These are phyloP conservation scores for Pterulicium gracile DNA, from an alignment of 1,284 basidiomycete genomes.

Conservation along the genomic window DNA sequence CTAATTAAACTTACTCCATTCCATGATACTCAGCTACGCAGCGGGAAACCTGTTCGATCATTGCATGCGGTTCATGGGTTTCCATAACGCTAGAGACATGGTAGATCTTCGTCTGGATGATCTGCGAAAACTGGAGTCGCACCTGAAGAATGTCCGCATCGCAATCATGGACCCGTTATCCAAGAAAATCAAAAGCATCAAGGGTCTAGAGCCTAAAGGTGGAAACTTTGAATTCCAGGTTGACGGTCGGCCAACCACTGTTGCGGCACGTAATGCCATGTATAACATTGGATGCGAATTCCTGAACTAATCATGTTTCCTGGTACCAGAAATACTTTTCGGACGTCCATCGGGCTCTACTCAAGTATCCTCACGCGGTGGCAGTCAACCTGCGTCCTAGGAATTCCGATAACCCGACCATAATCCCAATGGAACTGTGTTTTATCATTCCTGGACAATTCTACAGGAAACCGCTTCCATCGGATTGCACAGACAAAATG, in stretches of 20 bases:
- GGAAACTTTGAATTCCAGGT: background rate
- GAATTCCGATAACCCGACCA: conserved; percentile 17
- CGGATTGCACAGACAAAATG: conserved; percentile 25
- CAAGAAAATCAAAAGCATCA: background rate
- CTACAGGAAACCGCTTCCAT: conserved; percentile 32
- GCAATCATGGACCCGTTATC: background rate
- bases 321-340: too few species aligned
- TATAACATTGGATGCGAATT: too few species aligned
- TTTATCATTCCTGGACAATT: conserved; percentile 33
- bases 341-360: conserved; percentile 17
- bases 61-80: background rate
- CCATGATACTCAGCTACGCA: background rate
- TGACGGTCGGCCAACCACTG: background rate
- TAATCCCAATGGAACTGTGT: conserved; percentile 41
- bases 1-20: background rate
- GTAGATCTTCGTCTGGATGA: background rate
- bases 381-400: conserved; percentile 24
- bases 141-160: background rate
- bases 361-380: conserved; percentile 24
- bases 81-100: background rate
- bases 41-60: background rate
- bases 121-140: background rate
- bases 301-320: too few species aligned
- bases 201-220: background rate
- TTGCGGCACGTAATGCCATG: too few species aligned